Conservation (phyloP, 257 asterid species). For the Mitragyna speciosa region DNA sequence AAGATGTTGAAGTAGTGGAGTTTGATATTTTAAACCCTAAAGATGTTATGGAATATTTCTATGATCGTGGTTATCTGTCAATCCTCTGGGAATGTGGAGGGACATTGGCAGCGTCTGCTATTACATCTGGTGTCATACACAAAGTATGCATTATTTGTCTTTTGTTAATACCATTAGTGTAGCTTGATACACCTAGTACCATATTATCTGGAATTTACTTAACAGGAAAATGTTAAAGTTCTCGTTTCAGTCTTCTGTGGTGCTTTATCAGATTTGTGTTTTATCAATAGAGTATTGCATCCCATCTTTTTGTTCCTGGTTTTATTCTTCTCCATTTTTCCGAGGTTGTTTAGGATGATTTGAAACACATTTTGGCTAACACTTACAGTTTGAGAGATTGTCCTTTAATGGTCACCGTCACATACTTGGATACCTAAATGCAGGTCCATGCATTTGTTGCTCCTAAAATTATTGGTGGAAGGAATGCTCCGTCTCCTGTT, state of each 20-base stretch:
- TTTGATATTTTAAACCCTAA: slow-evolving; percentile 85
- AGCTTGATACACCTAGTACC: not conserved
- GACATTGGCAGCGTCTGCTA: slow-evolving; percentile 90
- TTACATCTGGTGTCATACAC: slow-evolving; percentile 86
- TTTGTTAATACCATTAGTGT: not conserved
- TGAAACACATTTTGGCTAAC: not conserved
- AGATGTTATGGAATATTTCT: slow-evolving; percentile 78
- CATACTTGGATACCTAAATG: slow-evolving; percentile 8
- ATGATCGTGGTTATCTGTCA: slow-evolving; percentile 91
- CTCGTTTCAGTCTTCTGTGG: not conserved
- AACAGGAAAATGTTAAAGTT: not conserved
- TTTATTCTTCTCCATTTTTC: no score
- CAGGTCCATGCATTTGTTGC: slow-evolving; percentile 97
- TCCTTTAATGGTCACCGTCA: not conserved
- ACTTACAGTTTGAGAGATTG: not conserved
- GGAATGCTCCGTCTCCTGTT: slow-evolving; percentile 88
- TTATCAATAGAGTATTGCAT: not conserved
- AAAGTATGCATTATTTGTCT: slow-evolving; percentile 44
- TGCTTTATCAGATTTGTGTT: not conserved
- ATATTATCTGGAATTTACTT: not conserved
- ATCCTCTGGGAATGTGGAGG: slow-evolving; percentile 99
- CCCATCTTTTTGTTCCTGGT: not conserved
- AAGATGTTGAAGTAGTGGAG: slow-evolving; percentile 93
- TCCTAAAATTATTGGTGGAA: slow-evolving; percentile 94
- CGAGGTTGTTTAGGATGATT: not conserved